phyloP scores from a whole-genome alignment of 768 basidiomycete species.

The Agaricus sinodeliciosus region DNA sequence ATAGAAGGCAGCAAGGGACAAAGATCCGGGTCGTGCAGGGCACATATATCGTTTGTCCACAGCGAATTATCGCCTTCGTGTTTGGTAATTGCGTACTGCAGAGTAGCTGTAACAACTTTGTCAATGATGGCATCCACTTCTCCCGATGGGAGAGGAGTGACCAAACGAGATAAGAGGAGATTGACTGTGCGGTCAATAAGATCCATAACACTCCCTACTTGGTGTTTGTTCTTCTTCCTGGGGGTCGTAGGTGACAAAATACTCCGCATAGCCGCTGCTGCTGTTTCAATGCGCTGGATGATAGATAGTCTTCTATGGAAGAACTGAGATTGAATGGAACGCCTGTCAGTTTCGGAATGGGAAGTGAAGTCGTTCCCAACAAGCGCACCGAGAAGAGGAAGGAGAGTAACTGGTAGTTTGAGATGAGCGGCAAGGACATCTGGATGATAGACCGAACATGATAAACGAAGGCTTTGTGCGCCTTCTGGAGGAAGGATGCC shows the following conservation, averaged over 20 bases:
- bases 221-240: constrained; percentile 45
- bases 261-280: constrained; percentile 48
- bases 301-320: constrained; percentile 55
- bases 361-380: constrained; percentile 78
- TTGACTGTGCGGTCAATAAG: constrained; percentile 66
- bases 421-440: constrained; percentile 55
- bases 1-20: constrained; percentile 52
- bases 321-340: constrained; percentile 53
- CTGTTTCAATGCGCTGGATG: constrained; percentile 60
- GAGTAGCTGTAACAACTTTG: constrained; percentile 62
- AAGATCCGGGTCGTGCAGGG: constrained; percentile 48
- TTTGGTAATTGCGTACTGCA: constrained; percentile 73
- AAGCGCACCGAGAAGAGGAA: constrained; percentile 73
- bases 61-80: constrained; percentile 36
- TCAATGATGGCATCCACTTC: constrained; percentile 64
- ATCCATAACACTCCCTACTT: constrained; percentile 67
- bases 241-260: constrained; percentile 45
- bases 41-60: constrained; percentile 54
- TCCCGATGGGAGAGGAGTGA: constrained; percentile 44
- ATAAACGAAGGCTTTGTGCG: constrained; percentile 39
- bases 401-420: constrained; percentile 58
- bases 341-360: constrained; percentile 38
- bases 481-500: constrained; percentile 51
- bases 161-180: constrained; percentile 44
- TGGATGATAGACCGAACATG: constrained; percentile 57